These are phyloP conservation scores for Amorphotheca resinae DNA, from an alignment of 495 filamentous ascomycete species.

Conservation along the genomic window DNA sequence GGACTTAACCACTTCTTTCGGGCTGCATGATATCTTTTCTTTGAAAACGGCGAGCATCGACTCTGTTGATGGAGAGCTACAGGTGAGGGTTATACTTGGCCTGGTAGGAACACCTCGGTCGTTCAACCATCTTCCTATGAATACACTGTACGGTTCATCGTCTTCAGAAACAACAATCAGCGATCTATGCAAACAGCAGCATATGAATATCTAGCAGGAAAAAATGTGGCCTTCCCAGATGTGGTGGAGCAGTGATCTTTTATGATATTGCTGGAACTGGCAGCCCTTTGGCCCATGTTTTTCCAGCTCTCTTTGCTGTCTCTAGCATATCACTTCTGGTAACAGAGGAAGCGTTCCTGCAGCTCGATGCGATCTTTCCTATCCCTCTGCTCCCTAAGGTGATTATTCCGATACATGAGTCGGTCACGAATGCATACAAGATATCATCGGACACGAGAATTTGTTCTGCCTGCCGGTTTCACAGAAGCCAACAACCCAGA, in stretches of 20 bases:
- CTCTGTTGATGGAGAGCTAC: conserved; percentile 39
- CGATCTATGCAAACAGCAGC: conserved; percentile 49
- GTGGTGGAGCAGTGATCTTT: conserved; percentile 55
- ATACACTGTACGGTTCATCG: conserved; percentile 52
- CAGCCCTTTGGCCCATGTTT: conserved; percentile 47
- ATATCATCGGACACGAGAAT: conserved; percentile 45
- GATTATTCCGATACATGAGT: conserved; percentile 35
- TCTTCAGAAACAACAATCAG: conserved; percentile 57
- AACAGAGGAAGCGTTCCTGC: conserved; percentile 51
- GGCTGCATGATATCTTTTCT: conserved; percentile 44
- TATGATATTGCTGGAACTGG: conserved; percentile 52
- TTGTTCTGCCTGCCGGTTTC: conserved; percentile 46
- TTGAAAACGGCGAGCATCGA: conserved; percentile 45
- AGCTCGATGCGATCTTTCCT: conserved; percentile 46
- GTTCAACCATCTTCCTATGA: conserved; percentile 53
- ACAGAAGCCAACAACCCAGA: conserved; percentile 9
- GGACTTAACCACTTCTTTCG: conserved; percentile 25
- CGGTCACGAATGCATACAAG: conserved; percentile 42
- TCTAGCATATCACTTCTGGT: conserved; percentile 41
- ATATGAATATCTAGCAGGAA: conserved; percentile 53
- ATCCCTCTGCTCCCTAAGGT: conserved; percentile 48
- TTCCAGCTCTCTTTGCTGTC: conserved; percentile 46
- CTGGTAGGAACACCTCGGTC: conserved; percentile 53
- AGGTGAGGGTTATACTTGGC: conserved; percentile 49
- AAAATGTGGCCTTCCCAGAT: conserved; percentile 48